Base-by-base conservation (phyloP, 441 rosid species). In the Dalechampia spathulata region DNA sequence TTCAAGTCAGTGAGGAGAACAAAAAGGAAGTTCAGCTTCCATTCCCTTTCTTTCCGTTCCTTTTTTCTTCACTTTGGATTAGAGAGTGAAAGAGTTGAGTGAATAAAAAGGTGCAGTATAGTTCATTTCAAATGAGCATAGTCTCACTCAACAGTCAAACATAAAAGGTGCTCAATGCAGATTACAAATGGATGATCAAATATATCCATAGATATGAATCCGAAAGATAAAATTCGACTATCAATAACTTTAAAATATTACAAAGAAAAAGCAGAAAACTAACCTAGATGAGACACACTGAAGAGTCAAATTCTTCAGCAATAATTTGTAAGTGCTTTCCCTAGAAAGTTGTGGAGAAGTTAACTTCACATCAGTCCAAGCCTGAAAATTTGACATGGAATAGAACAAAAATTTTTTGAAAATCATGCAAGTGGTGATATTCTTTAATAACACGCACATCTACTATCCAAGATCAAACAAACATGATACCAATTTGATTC, bases 331-430 rank as follows among this genome's bases (percentile, higher is more conserved):
- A 62, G 50, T 70, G 86, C 82, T 83, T 75, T 90, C 94, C 75
- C 99, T 82, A 58, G 77, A 71, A 52, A 94, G 89, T 71, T 94
- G 97, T 41, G 99, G 96, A 51, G 99, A 87, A 28, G 92, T 82
- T 68, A 94, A 66, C 68, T 87, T 94, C 61, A 87, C 85, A 78
- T 94, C 95, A 12, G 82, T 78, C 94, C 91, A 90, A 34, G 69
- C 67, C 97, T 93, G 81, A 47, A 59, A 65, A 25, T 32, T n/a
- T n/a, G n/a, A 51, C 20, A 61, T 20, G 51, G 30, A 43, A 52
- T 64, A 36, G 57, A 38, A 59, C 41, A 16, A 32, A 1, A 30
- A 46, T n/a, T n/a, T n/a, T n/a, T n/a, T n/a, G n/a, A n/a, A n/a
- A n/a, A n/a, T n/a, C n/a, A n/a, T n/a, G n/a, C n/a, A n/a, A n/a